Evolutionary conservation across 306 rosid genomes (phyloP).

Genomic region (Rosa multiflora): DNA sequence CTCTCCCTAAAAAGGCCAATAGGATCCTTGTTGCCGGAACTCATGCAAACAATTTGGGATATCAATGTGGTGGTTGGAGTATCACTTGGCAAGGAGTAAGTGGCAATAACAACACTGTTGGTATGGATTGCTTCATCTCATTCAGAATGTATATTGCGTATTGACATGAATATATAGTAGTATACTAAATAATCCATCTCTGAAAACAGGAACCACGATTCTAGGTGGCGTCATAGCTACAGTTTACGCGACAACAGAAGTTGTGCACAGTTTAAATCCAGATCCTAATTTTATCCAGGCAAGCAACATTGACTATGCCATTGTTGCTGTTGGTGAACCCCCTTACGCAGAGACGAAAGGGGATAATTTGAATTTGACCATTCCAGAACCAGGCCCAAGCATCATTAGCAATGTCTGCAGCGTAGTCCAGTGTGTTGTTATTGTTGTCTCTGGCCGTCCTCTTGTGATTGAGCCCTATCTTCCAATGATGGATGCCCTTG

Average conservation of each 20-base stretch:
- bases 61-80: conserved; percentile 30
- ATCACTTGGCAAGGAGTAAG: conserved; percentile 24
- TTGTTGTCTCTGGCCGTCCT: conserved; percentile 19
- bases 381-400: conserved; percentile 4
- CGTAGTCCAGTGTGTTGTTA: not conserved
- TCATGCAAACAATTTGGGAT: conserved; percentile 24
- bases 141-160: not conserved
- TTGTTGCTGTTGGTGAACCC: conserved; percentile 22
- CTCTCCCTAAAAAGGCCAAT: conserved; percentile 8
- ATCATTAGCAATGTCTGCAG: conserved; percentile 10
- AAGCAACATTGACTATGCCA: conserved; percentile 6
- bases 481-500: conserved; percentile 2
- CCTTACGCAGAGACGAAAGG: conserved; percentile 21
- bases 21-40: conserved; percentile 24
- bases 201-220: conserved; percentile 18
- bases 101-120: conserved; percentile 22
- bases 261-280: conserved; percentile 9
- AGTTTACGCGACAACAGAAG: conserved; percentile 14
- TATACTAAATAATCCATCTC: not conserved
- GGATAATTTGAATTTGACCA: conserved; percentile 22
- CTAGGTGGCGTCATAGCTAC: conserved; percentile 9
- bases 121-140: not conserved
- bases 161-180: not conserved
- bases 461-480: conserved; percentile 11
- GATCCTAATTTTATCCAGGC: not conserved